These are phyloP conservation scores for Ophioceras dolichostomum DNA, from an alignment of 2,329 filamentous ascomycete species.

Conservation along the genomic window DNA sequence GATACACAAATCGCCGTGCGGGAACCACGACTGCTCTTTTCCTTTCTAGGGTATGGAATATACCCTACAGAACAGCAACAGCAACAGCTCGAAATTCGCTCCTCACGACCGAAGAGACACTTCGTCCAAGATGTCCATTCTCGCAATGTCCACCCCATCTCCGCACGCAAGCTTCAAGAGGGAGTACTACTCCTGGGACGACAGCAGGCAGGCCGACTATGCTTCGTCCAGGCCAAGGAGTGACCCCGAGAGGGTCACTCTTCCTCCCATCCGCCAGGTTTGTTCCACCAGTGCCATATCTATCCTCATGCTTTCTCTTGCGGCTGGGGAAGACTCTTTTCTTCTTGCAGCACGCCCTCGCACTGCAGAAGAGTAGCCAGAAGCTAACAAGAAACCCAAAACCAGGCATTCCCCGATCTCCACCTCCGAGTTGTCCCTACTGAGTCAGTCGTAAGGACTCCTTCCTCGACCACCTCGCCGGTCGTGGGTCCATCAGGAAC, in stretches of 20 bases:
- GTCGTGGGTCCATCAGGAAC: conserved; percentile 15
- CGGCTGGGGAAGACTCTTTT: too few relatives aligned
- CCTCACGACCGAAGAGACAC: conserved; percentile 12
- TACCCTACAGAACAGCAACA: conserved; percentile 20
- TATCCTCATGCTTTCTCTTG: too few relatives aligned
- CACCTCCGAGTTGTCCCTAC: conserved; percentile 12
- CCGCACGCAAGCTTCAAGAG: conserved; percentile 26
- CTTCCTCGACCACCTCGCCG: conserved; percentile 22
- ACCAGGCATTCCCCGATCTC: conserved; percentile 6
- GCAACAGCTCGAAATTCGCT: conserved; percentile 14
- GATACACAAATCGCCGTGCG: too few relatives aligned
- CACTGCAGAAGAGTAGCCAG: neutral
- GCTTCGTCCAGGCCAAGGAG: conserved; percentile 18
- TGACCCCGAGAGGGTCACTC: conserved; percentile 27
- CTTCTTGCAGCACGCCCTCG: neutral
- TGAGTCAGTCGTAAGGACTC: conserved; percentile 18
- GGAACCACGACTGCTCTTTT: too few relatives aligned
- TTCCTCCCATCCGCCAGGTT: conserved; percentile 44
- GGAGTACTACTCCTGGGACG: conserved; percentile 23
- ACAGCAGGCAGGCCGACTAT: conserved; percentile 20
- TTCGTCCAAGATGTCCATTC: conserved; percentile 33
- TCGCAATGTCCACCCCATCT: conserved; percentile 31
- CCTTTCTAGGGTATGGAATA: conserved; percentile 24
- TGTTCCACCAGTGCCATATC: too few relatives aligned
- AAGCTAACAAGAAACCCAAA: neutral